Evolutionary conservation across 2,329 filamentous ascomycete species (phyloP).

Genomic region (Nemania abortiva): DNA sequence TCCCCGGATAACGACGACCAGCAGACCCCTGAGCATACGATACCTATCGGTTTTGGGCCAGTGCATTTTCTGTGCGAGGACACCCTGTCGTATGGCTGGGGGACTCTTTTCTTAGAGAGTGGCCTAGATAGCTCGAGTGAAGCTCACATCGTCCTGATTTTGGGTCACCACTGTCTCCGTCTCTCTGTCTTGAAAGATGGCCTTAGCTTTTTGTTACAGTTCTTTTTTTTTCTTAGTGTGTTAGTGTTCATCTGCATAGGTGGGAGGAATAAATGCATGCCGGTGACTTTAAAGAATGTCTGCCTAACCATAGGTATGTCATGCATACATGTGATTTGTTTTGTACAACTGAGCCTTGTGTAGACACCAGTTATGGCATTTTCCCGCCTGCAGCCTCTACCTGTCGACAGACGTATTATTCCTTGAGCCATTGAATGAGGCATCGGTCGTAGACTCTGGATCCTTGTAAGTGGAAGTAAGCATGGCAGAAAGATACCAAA

Average conservation of each 20-base stretch:
- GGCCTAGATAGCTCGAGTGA: slow-evolving; percentile 27
- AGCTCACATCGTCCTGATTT: slow-evolving; percentile 27
- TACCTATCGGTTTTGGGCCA: slow-evolving; percentile 27
- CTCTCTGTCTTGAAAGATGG: slow-evolving; percentile 28
- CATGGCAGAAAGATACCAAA: too few relatives aligned
- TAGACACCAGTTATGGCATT: neutral
- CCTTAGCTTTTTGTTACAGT: slow-evolving; percentile 28
- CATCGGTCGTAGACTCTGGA: too few relatives aligned
- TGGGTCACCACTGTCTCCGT: slow-evolving; percentile 29
- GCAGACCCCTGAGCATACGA: slow-evolving; percentile 29
- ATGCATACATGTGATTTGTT: neutral
- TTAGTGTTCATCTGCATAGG: slow-evolving; percentile 26
- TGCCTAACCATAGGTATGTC: neutral
- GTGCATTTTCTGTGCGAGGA: slow-evolving; percentile 24
- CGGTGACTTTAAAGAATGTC: neutral
- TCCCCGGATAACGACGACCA: slow-evolving; percentile 27
- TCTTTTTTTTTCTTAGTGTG: slow-evolving; percentile 32
- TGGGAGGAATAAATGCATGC: slow-evolving; percentile 25
- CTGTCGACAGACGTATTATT: too few relatives aligned
- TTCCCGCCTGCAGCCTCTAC: too few relatives aligned
- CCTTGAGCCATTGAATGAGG: too few relatives aligned
- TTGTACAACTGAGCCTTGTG: neutral
- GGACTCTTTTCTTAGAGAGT: slow-evolving; percentile 22
- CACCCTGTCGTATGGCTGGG: slow-evolving; percentile 32
- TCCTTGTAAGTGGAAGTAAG: too few relatives aligned